Evolutionary conservation across 345 rosid genomes (phyloP).

Genomic region (Eucalyptus marginata): DNA sequence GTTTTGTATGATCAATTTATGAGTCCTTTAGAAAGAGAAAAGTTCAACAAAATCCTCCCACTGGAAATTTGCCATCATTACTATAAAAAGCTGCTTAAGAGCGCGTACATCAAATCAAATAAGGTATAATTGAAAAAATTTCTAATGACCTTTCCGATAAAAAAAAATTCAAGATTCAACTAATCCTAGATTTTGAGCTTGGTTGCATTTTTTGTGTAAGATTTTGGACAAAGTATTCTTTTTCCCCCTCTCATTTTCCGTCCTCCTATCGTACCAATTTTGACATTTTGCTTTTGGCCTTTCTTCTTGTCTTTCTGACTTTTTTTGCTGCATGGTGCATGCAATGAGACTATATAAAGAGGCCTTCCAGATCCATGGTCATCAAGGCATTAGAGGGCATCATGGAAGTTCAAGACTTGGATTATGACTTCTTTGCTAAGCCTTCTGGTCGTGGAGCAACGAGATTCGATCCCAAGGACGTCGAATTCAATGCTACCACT

Average conservation of each 20-base stretch:
- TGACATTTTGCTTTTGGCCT: too few species aligned
- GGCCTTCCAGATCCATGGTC: background rate
- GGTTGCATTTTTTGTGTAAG: too few species aligned
- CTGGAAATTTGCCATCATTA: background rate
- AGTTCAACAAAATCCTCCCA: background rate
- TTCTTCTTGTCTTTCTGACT: too few species aligned
- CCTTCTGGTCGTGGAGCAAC: background rate
- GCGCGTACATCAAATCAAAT: fast-evolving
- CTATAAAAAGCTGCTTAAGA: background rate
- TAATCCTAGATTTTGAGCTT: too few species aligned
- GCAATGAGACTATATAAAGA: slow-evolving; percentile 2
- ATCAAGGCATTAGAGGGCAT: slow-evolving; percentile 2
- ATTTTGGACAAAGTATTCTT: too few species aligned
- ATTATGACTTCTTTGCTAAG: background rate
- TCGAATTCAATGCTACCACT: background rate
- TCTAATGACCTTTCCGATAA: too few species aligned
- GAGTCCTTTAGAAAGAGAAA: background rate
- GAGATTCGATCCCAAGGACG: background rate
- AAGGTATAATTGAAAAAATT: too few species aligned
- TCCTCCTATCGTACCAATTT: too few species aligned
- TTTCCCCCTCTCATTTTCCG: too few species aligned
- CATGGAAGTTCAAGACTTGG: background rate
- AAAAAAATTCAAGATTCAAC: too few species aligned
- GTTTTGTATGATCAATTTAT: background rate
- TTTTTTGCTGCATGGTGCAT: slow-evolving; percentile 20